A percentile compares a stretch with the other conserved stretches of the same genome.
Evolutionary conservation across 2,329 filamentous ascomycete species (phyloP).

Genomic region (Pseudocercospora fijiensis): DNA sequence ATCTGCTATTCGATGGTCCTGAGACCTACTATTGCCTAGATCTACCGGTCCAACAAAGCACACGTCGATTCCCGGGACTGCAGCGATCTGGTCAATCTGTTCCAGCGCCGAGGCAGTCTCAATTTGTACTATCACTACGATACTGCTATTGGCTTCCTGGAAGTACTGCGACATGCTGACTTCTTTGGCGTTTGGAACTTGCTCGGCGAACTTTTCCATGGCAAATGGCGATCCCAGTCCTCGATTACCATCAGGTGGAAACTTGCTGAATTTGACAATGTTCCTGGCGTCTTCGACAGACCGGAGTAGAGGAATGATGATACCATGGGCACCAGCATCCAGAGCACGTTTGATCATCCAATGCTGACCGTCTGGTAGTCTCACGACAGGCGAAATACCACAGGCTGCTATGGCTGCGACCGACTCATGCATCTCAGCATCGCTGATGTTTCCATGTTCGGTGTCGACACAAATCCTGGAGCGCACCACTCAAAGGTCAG

Average conservation of each 20-base stretch:
- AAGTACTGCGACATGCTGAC: slow-evolving; percentile 48
- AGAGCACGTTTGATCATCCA: slow-evolving; percentile 64
- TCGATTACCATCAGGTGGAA: slow-evolving; percentile 46
- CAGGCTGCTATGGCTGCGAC: slow-evolving; percentile 30
- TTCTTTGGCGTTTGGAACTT: slow-evolving; percentile 26
- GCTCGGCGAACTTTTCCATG: slow-evolving; percentile 37
- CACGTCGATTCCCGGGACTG: slow-evolving; percentile 51
- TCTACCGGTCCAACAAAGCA: slow-evolving; percentile 57
- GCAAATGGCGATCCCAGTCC: slow-evolving; percentile 59
- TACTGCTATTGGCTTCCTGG: slow-evolving; percentile 25
- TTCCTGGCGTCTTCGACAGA: slow-evolving; percentile 49
- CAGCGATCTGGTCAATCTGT: slow-evolving; percentile 50
- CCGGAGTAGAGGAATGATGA: slow-evolving; percentile 50
- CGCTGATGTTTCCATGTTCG: slow-evolving; percentile 59
- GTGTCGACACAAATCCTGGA: slow-evolving; percentile 46
- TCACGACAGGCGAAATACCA: slow-evolving; percentile 47
- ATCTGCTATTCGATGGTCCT: neutral
- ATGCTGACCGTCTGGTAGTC: slow-evolving; percentile 56
- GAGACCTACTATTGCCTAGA: slow-evolving; percentile 51
- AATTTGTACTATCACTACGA: slow-evolving; percentile 52
- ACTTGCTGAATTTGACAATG: slow-evolving; percentile 55
- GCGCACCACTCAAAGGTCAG: neutral
- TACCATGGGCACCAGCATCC: slow-evolving; percentile 60
- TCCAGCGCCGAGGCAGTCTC: slow-evolving; percentile 45
- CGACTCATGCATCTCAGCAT: neutral